A percentile compares a stretch with the other conserved stretches of the same genome.
Evolutionary conservation across 768 basidiomycete species (phyloP).

Genomic region (Lyophyllum shimeji): DNA sequence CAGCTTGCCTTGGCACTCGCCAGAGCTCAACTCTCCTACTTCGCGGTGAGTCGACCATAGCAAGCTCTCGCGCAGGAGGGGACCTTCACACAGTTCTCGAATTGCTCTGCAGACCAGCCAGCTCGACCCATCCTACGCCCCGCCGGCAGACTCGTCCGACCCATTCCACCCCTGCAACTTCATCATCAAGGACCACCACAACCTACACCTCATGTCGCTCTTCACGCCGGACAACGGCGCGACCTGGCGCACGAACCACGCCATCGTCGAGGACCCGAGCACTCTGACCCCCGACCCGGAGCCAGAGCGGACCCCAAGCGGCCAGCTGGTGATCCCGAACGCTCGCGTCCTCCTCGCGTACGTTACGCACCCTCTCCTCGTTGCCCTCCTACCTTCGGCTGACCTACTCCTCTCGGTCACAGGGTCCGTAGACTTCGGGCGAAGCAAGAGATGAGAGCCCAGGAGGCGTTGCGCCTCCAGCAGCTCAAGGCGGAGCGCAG

Average conservation of each 20-base stretch:
- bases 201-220: conserved; percentile 1
- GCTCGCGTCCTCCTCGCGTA: background rate
- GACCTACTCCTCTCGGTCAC: background rate
- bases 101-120: background rate
- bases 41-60: background rate
- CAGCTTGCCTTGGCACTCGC: conserved; percentile 4
- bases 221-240: background rate
- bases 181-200: background rate
- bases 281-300: background rate
- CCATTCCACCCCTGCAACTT: conserved; percentile 5
- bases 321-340: background rate
- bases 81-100: background rate
- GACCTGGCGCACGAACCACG: conserved; percentile 1
- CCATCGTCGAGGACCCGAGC: conserved; percentile 3
- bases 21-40: background rate
- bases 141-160: background rate
- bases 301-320: background rate
- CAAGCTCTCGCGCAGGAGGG: background rate
- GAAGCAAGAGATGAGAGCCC: background rate
- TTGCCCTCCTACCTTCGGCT: background rate
- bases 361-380: background rate
- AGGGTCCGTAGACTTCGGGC: background rate
- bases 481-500: no score
- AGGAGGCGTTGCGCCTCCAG: background rate
- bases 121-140: background rate